Base-by-base conservation (phyloP, 106 monocot genomes). In the Acanthochlamys bracteata region DNA sequence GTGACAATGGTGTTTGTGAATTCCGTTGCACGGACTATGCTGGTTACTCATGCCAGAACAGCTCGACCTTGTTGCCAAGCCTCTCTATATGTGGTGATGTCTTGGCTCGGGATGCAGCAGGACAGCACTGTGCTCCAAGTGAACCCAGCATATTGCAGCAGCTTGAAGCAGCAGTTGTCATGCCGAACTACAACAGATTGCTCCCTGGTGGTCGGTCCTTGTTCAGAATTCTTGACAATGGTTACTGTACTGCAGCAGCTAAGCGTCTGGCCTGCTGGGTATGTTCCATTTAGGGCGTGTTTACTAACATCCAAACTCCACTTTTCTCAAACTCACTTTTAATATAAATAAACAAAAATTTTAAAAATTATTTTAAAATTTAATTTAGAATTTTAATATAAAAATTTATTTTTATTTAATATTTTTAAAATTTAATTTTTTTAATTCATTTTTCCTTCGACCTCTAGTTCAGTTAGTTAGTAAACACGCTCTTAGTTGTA, bases 11-110 rank as follows among this genome's bases (percentile, higher is more conserved):
- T 23, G 74, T 86, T 1, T 99, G 98, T 27, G 98, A 99, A 68
- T 99, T 99, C 49, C 87, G 98, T 14, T 99, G 98, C 73, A 92
- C 98, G 9, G 98, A 99, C 62, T 99, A 99, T 74, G 98, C 98
- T 1, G 98, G 98, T 1, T 99, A 99, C 64, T 92, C 85, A 12
- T 99, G 98, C 66, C 98, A 99, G 75, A 92, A 88, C 63, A 92
- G 92, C 58, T 92, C 98, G 1, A 71, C 51, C 2, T 69, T 99
- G 66, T 60, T 99, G 49, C 73, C 79, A 15, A 89, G 79, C 63
- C 79, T 99, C 58, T 92, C 98, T 13, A 83, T 82, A 51, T 99
- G 98, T 51, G 68, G 72, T 19, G 98, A 99, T 47, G 92, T 99
- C 24, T 65, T 99, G 12, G 85, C 69, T 20, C 58, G 63, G 20